Conservation (phyloP, 2,329 filamentous ascomycete genomes). For the Fusarium irregulare region DNA sequence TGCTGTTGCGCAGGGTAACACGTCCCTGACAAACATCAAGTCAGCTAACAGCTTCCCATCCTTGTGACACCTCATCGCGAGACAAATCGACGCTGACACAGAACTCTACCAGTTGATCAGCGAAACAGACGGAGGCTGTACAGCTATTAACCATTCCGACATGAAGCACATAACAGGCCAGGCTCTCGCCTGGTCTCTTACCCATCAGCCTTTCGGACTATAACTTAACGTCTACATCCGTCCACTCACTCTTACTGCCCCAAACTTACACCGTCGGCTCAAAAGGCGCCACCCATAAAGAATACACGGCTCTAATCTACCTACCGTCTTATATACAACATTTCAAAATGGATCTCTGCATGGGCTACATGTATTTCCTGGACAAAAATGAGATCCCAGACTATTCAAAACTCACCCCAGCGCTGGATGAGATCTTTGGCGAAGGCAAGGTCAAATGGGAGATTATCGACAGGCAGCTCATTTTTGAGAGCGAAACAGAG, state of each 20-base stretch:
- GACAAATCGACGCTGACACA: too few relatives aligned
- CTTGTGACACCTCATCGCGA: not conserved
- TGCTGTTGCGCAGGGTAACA: fast-evolving
- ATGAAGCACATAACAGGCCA: not conserved
- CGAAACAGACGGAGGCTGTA: too few relatives aligned
- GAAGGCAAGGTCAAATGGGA: fast-evolving
- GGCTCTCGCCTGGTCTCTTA: too few relatives aligned
- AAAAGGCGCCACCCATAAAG: too few relatives aligned
- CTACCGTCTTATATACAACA: fast-evolving
- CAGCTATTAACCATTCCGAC: not conserved
- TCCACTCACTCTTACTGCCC: too few relatives aligned
- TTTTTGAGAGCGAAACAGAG: fast-evolving
- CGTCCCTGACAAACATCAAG: not conserved
- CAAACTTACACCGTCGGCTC: fast-evolving
- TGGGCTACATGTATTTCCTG: not conserved
- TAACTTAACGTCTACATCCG: not conserved
- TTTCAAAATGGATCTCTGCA: not conserved
- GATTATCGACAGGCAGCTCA: fast-evolving
- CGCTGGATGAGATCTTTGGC: not conserved
- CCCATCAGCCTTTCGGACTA: too few relatives aligned
- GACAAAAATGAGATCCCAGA: not conserved
- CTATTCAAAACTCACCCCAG: not conserved
- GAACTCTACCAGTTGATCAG: fast-evolving
- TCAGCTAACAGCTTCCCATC: too few relatives aligned
- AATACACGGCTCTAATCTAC: too few relatives aligned